Base-by-base conservation (phyloP, 1,139 yeast genomes). In the Geotrichum carabidarum region DNA sequence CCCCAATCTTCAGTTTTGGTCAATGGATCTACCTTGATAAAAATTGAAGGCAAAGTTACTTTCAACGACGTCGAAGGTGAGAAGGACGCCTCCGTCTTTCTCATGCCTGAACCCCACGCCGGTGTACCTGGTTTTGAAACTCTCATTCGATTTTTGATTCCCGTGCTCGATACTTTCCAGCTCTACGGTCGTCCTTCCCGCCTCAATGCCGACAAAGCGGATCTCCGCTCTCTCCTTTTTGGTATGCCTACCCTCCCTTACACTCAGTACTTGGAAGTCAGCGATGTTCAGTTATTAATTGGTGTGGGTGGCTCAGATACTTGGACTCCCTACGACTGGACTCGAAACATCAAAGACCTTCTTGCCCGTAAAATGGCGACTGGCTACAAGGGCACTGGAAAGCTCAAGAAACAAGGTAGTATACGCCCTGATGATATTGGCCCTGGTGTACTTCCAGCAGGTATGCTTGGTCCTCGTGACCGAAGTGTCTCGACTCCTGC, bases 71-170 rank as follows among this genome's bases (percentile, higher is more conserved):
- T 60, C 17, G 83, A 79, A 31, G 80, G 79, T 36, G 81, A 84
- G 54, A 83, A 83, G 64, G 85, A 83, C 52, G 85, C 96, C 1
- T 80, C 90, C 12, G 82, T 93, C 40, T 91, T 91, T 67, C 74
- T 93, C 60, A 91, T 93, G 97, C 97, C 98, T 4, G 97, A 93
- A 67, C 85, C 80, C 64, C 98, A 90, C 69, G 84, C 91, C 42
- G 84, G 96, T 9, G 96, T 93, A 43, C 94, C 94, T 0, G 97
- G 98, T 6, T 91, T 84, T 70, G 98, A 93, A 69, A 91, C 98
- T 1, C 78, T 91, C 64, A 91, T 93, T 58, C 76, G 98, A 60
- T 90, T 89, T 66, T 72, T 93, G 63, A 78, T 93, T 5, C 98
- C 98, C 0, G 74, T 88, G 30, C 75, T 89, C 72, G 96, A 93